Base-by-base conservation (phyloP, 2,329 filamentous ascomycete species). In the Trichoderma polysporum region DNA sequence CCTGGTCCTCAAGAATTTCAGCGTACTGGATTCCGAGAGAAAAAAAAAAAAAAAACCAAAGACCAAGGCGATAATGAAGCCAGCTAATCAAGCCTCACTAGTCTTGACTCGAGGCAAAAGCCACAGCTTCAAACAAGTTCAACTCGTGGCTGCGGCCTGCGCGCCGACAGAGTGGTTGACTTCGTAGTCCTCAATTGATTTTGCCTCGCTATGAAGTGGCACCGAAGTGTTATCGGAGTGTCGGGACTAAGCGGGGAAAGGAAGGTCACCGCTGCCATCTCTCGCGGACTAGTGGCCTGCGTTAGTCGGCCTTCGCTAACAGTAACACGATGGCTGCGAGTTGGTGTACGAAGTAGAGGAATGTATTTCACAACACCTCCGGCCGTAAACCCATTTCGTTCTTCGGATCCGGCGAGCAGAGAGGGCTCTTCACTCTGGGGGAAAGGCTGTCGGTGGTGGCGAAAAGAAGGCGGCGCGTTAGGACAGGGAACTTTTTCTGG, bases 171-270 rank as follows among this genome's bases (percentile, higher is more conserved):
- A 29, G 13, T 19, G 2, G 25, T 33, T 19, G 50, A 7, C 13
- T 10, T 31, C n/a, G 50, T 31, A 33, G 8, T 31, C n/a, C n/a
- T n/a, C n/a, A 31, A 31, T 22, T 3, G 31, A 52, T 5, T 25
- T 31, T 17, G 17, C 49, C 50, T 19, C 47, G 59, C 59, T n/a
- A 17, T 6, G 25, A 27, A 33, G 45, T 62, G 47, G 47, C 47
- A n/a, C 22, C 15, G 25, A 41, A 19, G n/a, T 13, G 56, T 2
- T 39, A 53, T 29, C 59, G 49, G 35, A 41, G 35, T 22, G n/a
- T 27, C 47, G 59, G 56, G 35, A 62, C 52, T 54, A 56, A 64
- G 60, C 37, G 50, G 60, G 60, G 49, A 56, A 45, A 54, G 37
- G 50, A 56, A 64, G 37, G 35, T 54, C 60, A 47, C 39, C 50